A percentile compares a stretch with the other conserved stretches of the same genome.
Evolutionary conservation across 371 early-diverging fungal species (phyloP).

Genomic region (Basidiobolus meristosporus): DNA sequence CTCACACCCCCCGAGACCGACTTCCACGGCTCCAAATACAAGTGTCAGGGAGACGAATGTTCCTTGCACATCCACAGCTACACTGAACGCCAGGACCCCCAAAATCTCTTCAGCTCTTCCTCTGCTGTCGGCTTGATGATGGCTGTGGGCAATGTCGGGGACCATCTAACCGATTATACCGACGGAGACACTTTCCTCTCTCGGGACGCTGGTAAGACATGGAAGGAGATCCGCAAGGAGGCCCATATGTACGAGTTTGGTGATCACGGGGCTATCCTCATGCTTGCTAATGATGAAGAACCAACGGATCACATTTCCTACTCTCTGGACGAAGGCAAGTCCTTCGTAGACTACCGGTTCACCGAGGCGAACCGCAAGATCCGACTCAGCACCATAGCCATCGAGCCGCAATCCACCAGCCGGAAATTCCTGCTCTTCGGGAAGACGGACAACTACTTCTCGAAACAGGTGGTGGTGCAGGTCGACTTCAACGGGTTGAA

Average conservation of each 20-base stretch:
- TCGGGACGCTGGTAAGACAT: constrained; percentile 60
- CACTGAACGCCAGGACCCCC: constrained; percentile 52
- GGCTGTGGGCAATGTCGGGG: constrained; percentile 85
- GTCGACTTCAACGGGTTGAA: constrained; percentile 62
- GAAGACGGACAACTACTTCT: constrained; percentile 8
- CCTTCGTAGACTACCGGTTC: constrained; percentile 34
- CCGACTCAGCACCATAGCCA: constrained; percentile 38
- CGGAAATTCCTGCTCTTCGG: constrained; percentile 53
- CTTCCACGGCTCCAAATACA: constrained; percentile 15
- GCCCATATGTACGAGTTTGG: constrained; percentile 73
- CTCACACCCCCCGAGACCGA: constrained; percentile 31
- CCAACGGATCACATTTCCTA: constrained; percentile 45
- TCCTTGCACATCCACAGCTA: constrained; percentile 62
- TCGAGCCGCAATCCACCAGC: constrained; percentile 49
- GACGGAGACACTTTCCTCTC: constrained; percentile 73
- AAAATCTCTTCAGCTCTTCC: constrained; percentile 52
- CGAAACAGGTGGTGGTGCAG: constrained; percentile 27
- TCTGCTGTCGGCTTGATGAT: constrained; percentile 78
- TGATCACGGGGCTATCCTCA: constrained; percentile 58
- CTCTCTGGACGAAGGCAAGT: constrained; percentile 34
- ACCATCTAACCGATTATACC: constrained; percentile 28
- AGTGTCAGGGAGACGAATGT: constrained; percentile 20
- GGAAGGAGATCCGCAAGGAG: constrained; percentile 47
- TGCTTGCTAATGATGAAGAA: constrained; percentile 49
- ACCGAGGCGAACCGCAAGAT: constrained; percentile 20